These are phyloP conservation scores for Letharia columbiana DNA, from an alignment of 495 filamentous ascomycete species.

Conservation along the genomic window DNA sequence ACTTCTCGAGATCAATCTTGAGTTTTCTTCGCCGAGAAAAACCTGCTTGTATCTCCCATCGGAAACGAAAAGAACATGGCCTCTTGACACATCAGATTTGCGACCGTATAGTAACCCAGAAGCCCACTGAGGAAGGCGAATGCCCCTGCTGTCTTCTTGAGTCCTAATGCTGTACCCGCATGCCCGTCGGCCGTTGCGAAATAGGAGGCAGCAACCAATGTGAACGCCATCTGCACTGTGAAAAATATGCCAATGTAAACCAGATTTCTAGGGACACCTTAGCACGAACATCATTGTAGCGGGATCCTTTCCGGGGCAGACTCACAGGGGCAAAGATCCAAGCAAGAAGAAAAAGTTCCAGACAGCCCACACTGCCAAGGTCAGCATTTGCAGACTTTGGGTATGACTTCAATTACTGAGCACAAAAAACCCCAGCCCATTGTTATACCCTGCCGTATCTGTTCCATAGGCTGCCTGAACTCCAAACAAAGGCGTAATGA, in stretches of 20 bases:
- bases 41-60: slow-evolving; percentile 40
- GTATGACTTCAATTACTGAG: slow-evolving; percentile 15
- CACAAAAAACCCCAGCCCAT: slow-evolving; percentile 41
- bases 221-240: slow-evolving; percentile 39
- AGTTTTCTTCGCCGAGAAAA: slow-evolving; percentile 24
- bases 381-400: neutral
- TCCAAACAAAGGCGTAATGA: slow-evolving; percentile 36
- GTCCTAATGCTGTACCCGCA: slow-evolving; percentile 25
- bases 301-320: neutral
- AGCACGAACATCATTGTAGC: neutral
- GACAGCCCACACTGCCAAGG: slow-evolving; percentile 36
- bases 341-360: slow-evolving; percentile 42
- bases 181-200: slow-evolving; percentile 40
- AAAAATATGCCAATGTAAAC: slow-evolving; percentile 43
- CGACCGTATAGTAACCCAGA: slow-evolving; percentile 43
- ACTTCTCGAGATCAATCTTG: neutral
- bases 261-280: slow-evolving; percentile 29
- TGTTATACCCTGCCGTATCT: slow-evolving; percentile 36
- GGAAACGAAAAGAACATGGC: slow-evolving; percentile 35
- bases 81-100: slow-evolving; percentile 39
- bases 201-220: slow-evolving; percentile 39
- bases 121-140: slow-evolving; percentile 42
- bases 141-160: slow-evolving; percentile 39
- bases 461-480: slow-evolving; percentile 35
- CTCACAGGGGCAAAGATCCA: slow-evolving; percentile 34